Evolutionary conservation across 306 rosid species (phyloP), one percentile per base, ranked within the genome.

Genomic region (Macrotyloma uniflorum): DNA sequence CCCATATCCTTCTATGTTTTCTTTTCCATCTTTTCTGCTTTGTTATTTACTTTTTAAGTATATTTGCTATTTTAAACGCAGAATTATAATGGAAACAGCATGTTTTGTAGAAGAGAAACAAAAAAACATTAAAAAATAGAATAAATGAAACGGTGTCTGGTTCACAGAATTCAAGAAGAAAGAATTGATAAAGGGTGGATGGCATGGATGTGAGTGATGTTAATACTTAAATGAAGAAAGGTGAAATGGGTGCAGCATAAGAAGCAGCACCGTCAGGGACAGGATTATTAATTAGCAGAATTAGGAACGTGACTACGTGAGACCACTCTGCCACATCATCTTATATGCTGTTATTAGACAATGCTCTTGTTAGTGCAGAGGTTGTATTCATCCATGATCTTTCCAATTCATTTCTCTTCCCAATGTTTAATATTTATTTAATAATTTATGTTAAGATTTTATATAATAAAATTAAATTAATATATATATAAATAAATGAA

Each of bases 221-320:
- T 74, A 74, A 75, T 46, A 28, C 11, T 45, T 30, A 30, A 58
- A 36, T 65, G 1, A 19, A 61, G 36, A 72, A 72, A 36, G 22
- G 28, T 40, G 42, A 73, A 38, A 58, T 57, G 67, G 53, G 43
- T 42, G 47, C 19, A 42, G 35, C 53, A 14, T 51, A 35, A 40
- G 0, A 59, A 5, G 61, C 32, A 61, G 79, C 79, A 75, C 72
- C 72, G 72, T 46, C 62, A 47, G 61, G 71, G 72, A 46, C 12
- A 62, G 0, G 36, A 33, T 62, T 18, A 42, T 42, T 42, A 19
- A 28, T 75, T 45, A 45, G 62, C 49, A 46, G 30, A 30, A 18
- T 15, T 47, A 23, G n/a, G 70, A 74, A n/a, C 70, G 70, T 59
- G 67, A 35, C 69, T 32, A 33, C 68, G 68, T 35, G 30, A 65